Base-by-base conservation (phyloP, 192 early-diverging fungal species). In the Rhizoclosmatium sp. region DNA sequence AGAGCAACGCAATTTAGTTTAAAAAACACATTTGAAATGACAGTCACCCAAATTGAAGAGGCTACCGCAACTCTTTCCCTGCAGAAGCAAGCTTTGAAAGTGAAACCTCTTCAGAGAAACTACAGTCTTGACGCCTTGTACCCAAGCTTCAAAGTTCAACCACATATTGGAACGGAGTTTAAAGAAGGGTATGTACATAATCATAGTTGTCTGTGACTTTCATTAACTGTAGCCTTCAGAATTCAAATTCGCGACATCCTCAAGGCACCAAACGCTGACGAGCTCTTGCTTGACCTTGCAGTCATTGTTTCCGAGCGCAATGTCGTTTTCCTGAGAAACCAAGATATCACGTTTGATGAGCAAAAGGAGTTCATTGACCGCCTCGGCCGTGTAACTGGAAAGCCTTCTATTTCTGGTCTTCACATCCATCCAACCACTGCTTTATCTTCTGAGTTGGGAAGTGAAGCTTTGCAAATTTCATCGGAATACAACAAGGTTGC, bases 241-340 rank as follows among this genome's bases (percentile, higher is more conserved):
- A 47, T 47, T 21, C 74, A 76, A 41, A 62, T 76, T 46, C 59
- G 64, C 9, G 74, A 76, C 61, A 76, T 79, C 47, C 54, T 71
- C 59, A 71, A 45, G 69, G 91, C 47, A 79, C 85, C 40, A 69
- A 91, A 69, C 78, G 87, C 85, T 16, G 88, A 89, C 3, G 84
- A 91, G 74, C 89, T 92, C 61, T 69, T 88, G 49, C 87, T 90
- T 47, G 89, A 92, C 60, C 82, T 93, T 23, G 90, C 89, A 5
- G 81, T 89, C 12, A 74, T 92, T n/a, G 86, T 91, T 61, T 80
- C 91, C 19, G 86, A 93, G 68, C 84, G 92, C 54, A 90, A 90
- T 31, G 91, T 93, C 10, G 91, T 92, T 19, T 92, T 90, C 69
- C 89, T 93, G 78, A 81, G 91, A 5, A 84, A 92, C 61, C 92